These are phyloP conservation scores for Pleurozium schreberi DNA, from an alignment of 225 moss, liverwort and hornwort genomes.

Conservation along the genomic window DNA sequence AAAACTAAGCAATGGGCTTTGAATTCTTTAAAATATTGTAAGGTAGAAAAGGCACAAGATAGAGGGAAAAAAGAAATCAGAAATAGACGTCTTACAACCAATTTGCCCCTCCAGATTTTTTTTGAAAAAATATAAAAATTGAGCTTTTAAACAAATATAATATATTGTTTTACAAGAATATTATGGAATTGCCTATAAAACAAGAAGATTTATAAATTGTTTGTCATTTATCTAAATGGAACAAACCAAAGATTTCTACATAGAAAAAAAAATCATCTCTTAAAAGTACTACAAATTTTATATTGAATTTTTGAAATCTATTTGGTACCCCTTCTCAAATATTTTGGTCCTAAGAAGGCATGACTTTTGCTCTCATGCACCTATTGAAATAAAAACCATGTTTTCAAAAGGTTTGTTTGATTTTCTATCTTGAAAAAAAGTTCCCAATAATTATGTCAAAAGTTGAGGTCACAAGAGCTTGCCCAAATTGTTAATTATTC, in stretches of 20 bases:
- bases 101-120: too few species aligned
- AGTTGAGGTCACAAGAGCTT: neutral
- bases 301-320: neutral
- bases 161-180: neutral
- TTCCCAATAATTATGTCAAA: neutral
- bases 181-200: accelerated
- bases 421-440: neutral
- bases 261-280: neutral
- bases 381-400: neutral
- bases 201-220: too few species aligned
- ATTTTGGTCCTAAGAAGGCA: neutral
- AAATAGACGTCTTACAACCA: neutral
- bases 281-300: neutral
- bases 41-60: neutral
- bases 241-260: neutral
- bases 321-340: accelerated
- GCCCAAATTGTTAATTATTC: neutral
- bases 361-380: accelerated
- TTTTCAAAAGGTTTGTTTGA: neutral
- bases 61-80: neutral
- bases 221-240: neutral
- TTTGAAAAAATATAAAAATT: neutral
- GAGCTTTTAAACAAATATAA: neutral
- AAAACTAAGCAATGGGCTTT: too few species aligned
- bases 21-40: neutral